Base-by-base conservation (phyloP, 2,329 filamentous ascomycete species). In the Nemania serpens region DNA sequence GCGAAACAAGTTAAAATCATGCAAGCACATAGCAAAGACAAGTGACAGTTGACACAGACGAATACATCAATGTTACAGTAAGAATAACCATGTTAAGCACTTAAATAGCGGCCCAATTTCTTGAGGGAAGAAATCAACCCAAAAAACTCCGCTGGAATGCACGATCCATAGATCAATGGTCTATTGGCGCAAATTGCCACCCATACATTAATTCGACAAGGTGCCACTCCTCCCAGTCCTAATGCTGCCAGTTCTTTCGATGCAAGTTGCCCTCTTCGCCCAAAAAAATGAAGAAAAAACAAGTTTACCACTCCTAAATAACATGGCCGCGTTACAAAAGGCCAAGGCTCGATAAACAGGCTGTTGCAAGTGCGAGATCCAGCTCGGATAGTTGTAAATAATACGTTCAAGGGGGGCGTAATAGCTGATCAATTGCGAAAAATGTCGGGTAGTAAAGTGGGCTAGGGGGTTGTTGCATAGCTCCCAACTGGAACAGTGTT, bases 171-270 rank as follows among this genome's bases (percentile, higher is more conserved):
- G 29, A 63, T 63, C 48, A 7, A 63, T 57, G 22, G 47, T 65
- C 63, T 65, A 65, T 61, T 51, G 43, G 58, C 50, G 47, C 61
- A 63, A 65, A 63, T 56, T 55, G 46, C 60, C 63, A 63, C 53
- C 45, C 51, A 41, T 63, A 60, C 57, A 29, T 29, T 3, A 65
- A 63, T 61, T 65, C 58, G 47, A 65, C 58, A 29, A 59, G 49
- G 33, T 59, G 47, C 63, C 61, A 43, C 61, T 55, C 61, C 18
- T 52, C 41, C 55, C 52, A 34, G 52, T 59, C 61, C 61, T 45
- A 59, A 65, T 65, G 63, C 63, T 59, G 49, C 58, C 63, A 46
- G 50, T 36, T 61, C 61, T 58, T 58, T 60, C 34, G 51, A 66
- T 66, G 63, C 53, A 60, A 65, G 54, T 52, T 63, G 12, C 43